Evolutionary conservation across 148 eudicot genomes (phyloP).

Genomic region (Rhododendron simsii): DNA sequence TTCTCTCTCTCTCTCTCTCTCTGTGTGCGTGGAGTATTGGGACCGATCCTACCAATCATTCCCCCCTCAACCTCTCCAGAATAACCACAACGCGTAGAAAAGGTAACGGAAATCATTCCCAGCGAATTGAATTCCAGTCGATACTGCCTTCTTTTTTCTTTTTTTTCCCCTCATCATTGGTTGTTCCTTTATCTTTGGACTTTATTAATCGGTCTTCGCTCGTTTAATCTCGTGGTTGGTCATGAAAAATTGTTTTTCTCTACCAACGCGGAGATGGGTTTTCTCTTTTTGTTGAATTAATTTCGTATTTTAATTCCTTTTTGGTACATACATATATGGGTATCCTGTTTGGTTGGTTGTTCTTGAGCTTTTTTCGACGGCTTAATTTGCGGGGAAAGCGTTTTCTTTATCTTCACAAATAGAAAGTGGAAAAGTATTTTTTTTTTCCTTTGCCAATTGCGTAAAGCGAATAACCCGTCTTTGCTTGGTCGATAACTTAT

Average conservation of each 20-base stretch:
- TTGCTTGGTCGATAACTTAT: not conserved
- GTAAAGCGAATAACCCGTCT: not conserved
- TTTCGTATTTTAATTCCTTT: not conserved
- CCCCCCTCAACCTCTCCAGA: not conserved
- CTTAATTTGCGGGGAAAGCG: not conserved
- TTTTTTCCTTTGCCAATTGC: not conserved
- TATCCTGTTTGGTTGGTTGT: not conserved
- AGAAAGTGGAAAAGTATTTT: not conserved
- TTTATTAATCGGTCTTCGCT: not conserved
- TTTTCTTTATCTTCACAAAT: not conserved
- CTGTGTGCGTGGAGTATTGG: not conserved
- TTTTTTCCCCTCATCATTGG: not conserved
- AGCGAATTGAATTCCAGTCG: not conserved
- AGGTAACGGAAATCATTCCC: not conserved
- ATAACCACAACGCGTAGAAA: not conserved
- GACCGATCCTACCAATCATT: not conserved
- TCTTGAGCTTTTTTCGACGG: constrained; percentile 1
- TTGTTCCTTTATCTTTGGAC: not conserved
- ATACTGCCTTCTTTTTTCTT: not conserved
- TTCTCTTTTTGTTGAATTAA: not conserved
- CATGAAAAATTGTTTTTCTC: not conserved
- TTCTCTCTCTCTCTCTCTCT: not conserved
- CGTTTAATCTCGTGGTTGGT: not conserved
- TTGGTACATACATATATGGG: not conserved
- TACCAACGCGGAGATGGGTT: not conserved